phyloP scores from a whole-genome alignment of 345 rosid species.

The Nephelium lappaceum region DNA sequence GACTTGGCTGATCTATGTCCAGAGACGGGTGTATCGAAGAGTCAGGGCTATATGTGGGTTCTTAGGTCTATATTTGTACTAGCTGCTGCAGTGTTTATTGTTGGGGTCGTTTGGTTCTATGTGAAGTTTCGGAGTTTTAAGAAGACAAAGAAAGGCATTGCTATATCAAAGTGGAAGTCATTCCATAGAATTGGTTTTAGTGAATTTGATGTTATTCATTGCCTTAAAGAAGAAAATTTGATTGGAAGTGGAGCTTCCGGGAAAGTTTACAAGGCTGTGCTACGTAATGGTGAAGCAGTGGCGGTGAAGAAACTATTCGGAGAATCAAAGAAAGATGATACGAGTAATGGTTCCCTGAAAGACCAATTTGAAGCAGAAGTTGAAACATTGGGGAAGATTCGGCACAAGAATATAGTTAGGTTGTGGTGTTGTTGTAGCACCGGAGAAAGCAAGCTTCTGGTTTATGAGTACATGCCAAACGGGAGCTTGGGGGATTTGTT shows the following conservation, averaged over 20 bases:
- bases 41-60: slow-evolving; percentile 55
- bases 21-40: slow-evolving; percentile 31
- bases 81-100: slow-evolving; percentile 52
- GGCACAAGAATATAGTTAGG: slow-evolving; percentile 89
- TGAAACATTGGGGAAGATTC: slow-evolving; percentile 78
- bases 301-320: slow-evolving; percentile 81
- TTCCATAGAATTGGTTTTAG: slow-evolving; percentile 85
- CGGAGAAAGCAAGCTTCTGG: slow-evolving; percentile 68
- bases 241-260: slow-evolving; percentile 88
- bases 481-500: slow-evolving; percentile 83
- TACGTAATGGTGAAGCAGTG: slow-evolving; percentile 66
- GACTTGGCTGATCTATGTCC: slow-evolving; percentile 65
- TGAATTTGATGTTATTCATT: slow-evolving; percentile 58
- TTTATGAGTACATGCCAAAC: slow-evolving; percentile 91
- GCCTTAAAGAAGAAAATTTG: slow-evolving; percentile 69
- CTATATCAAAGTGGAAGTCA: slow-evolving; percentile 73
- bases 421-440: slow-evolving; percentile 80
- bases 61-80: slow-evolving; percentile 56
- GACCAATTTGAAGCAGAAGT: slow-evolving; percentile 78
- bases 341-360: slow-evolving; percentile 31
- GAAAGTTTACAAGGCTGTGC: slow-evolving; percentile 77
- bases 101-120: slow-evolving; percentile 66
- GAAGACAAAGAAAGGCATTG: slow-evolving; percentile 39
- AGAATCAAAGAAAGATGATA: slow-evolving; percentile 38
- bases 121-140: slow-evolving; percentile 50